Conservation (phyloP, 2,329 filamentous ascomycete species). For the Fusarium falciforme region DNA sequence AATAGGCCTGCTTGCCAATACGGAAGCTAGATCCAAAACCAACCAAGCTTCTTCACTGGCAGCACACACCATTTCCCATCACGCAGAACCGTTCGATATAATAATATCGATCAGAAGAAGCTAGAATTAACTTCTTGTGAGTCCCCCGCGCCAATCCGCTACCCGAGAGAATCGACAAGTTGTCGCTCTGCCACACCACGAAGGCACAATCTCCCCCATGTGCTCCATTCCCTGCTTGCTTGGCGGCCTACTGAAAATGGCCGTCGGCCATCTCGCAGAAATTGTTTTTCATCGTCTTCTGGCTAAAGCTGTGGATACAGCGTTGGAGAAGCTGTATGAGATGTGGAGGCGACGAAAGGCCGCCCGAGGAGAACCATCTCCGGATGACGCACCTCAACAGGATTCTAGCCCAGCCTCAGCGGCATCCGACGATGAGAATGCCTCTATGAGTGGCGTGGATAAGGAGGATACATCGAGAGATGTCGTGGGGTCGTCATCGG, state of each 20-base stretch:
- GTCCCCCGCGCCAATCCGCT: neutral
- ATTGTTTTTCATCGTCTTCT: neutral
- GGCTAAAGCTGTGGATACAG: neutral
- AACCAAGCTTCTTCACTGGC: neutral
- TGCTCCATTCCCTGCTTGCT: neutral
- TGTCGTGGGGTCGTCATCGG: neutral
- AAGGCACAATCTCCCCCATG: neutral
- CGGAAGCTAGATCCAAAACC: neutral
- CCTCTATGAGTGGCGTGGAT: neutral
- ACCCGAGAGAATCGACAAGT: neutral
- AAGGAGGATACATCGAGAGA: neutral
- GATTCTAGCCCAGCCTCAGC: neutral
- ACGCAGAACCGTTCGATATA: neutral
- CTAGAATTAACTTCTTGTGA: neutral
- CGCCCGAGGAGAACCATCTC: neutral
- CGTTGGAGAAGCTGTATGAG: neutral
- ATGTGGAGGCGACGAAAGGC: neutral
- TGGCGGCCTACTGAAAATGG: neutral
- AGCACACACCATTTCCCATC: neutral
- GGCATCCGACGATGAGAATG: neutral
- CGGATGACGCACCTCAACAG: neutral
- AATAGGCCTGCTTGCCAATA: no score
- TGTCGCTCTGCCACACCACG: neutral
- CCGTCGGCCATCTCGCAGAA: neutral
- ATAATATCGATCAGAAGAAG: neutral